These are phyloP conservation scores for Gloeophyllum trabeum DNA, from an alignment of 768 basidiomycete genomes.

Conservation along the genomic window DNA sequence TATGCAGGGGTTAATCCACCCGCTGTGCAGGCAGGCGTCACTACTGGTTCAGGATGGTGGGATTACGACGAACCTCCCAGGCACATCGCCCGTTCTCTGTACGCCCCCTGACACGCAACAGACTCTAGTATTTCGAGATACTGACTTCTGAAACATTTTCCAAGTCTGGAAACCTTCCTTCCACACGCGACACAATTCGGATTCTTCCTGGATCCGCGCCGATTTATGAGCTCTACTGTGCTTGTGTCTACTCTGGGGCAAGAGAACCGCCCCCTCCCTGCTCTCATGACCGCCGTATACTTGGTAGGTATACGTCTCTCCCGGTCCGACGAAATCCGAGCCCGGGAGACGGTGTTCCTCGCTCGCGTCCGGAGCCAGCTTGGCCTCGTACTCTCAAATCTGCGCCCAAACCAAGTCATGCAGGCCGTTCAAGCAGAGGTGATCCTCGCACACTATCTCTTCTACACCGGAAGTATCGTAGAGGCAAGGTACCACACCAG, in stretches of 20 bases:
- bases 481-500: conserved; percentile 20
- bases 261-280: conserved; percentile 15
- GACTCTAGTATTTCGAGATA: too few species aligned
- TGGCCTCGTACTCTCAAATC: conserved; percentile 23
- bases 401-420: conserved; percentile 24
- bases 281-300: conserved; percentile 31
- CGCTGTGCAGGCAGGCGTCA: too few species aligned
- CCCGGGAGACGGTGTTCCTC: conserved; percentile 30
- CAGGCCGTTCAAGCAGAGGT: conserved; percentile 20
- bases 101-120: too few species aligned
- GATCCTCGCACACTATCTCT: conserved; percentile 19
- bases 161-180: too few species aligned
- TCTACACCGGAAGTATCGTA: conserved; percentile 14
- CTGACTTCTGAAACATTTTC: too few species aligned
- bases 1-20: too few species aligned
- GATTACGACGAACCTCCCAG: too few species aligned
- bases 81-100: too few species aligned
- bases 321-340: conserved; percentile 10
- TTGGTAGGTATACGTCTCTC: conserved; percentile 23
- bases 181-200: conserved; percentile 48
- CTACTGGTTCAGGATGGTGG: too few species aligned
- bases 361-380: conserved; percentile 35
- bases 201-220: conserved; percentile 47
- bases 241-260: conserved; percentile 19
- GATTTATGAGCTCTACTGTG: conserved; percentile 29